phyloP scores from a whole-genome alignment of 2,329 filamentous ascomycete species.

The Elsinoe australis region DNA sequence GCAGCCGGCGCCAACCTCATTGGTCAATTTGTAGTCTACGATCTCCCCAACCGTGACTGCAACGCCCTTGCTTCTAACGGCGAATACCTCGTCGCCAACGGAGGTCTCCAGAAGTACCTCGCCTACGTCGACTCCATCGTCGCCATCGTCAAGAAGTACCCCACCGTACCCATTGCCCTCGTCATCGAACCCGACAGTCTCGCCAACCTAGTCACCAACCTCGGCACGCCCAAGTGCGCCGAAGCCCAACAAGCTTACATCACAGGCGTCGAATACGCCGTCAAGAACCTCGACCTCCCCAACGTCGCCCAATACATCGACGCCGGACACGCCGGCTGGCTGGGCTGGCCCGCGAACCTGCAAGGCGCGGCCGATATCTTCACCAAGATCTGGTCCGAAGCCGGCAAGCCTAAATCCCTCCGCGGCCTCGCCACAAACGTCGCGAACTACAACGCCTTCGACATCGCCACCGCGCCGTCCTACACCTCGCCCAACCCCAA shows the following conservation, averaged over 20 bases:
- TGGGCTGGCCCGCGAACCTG: constrained; percentile 57
- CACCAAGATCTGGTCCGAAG: constrained; percentile 41
- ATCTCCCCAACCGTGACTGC: constrained; percentile 57
- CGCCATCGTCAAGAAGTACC: constrained; percentile 45
- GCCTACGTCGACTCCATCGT: constrained; percentile 50
- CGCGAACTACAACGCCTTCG: constrained; percentile 52
- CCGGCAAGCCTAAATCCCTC: constrained; percentile 41
- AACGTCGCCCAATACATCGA: constrained; percentile 60
- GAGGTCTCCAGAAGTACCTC: constrained; percentile 45
- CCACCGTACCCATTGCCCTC: constrained; percentile 45
- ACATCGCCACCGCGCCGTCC: constrained; percentile 38
- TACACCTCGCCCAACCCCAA: constrained; percentile 42
- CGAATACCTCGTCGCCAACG: constrained; percentile 50
- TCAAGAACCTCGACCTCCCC: constrained; percentile 49
- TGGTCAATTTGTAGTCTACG: constrained; percentile 53
- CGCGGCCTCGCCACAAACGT: constrained; percentile 51
- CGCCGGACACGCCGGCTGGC: constrained; percentile 58
- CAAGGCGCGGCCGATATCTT: constrained; percentile 44
- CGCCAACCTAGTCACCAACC: constrained; percentile 56
- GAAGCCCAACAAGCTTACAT: constrained; percentile 49
- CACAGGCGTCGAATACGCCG: constrained; percentile 49
- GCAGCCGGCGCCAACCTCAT: constrained; percentile 40
- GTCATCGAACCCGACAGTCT: constrained; percentile 55
- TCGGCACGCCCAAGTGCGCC: constrained; percentile 47
- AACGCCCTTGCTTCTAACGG: constrained; percentile 57